Conservation (phyloP, 108 stramenopile species). For the Mayamaea pseudoterrestris region DNA sequence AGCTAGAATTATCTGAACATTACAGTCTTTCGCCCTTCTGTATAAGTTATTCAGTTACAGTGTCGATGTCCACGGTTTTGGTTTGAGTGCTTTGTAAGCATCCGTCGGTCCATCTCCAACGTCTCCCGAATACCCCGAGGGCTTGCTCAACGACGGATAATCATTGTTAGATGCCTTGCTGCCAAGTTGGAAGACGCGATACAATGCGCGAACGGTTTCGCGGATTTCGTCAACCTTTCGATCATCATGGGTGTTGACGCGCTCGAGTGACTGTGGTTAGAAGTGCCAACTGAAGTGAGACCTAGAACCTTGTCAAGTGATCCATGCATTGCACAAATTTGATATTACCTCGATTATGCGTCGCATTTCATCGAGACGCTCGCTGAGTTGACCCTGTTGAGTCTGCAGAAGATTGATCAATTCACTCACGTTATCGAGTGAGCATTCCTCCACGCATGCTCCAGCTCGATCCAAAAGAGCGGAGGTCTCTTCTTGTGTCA, state of each 20-base stretch:
- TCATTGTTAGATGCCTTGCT: conserved; percentile 69
- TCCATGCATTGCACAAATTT: too few relatives aligned
- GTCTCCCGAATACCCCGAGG: conserved; percentile 59
- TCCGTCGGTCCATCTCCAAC: conserved; percentile 58
- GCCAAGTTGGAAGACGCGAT: conserved; percentile 49
- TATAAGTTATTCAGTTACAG: too few relatives aligned
- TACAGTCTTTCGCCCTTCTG: too few relatives aligned
- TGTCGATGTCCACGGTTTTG: too few relatives aligned
- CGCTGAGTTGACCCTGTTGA: conserved; percentile 49
- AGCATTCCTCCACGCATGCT: conserved; percentile 55
- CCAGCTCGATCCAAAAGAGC: conserved; percentile 37
- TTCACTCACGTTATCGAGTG: conserved; percentile 47
- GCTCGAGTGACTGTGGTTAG: conserved; percentile 45
- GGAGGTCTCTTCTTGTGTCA: conserved; percentile 50
- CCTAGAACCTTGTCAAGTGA: too few relatives aligned
- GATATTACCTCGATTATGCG: conserved; percentile 35
- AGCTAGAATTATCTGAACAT: too few relatives aligned
- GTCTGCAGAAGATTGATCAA: conserved; percentile 48
- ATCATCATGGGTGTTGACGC: conserved; percentile 27
- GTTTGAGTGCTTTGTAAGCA: conserved; percentile 60
- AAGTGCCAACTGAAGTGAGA: too few relatives aligned
- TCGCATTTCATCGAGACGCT: conserved; percentile 42
- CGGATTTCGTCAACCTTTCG: conserved; percentile 52
- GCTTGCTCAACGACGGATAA: conserved; percentile 48
- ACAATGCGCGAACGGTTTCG: conserved; percentile 60